Conservation (phyloP, 2,329 filamentous ascomycete genomes). For the Diaporthe vaccinii region DNA sequence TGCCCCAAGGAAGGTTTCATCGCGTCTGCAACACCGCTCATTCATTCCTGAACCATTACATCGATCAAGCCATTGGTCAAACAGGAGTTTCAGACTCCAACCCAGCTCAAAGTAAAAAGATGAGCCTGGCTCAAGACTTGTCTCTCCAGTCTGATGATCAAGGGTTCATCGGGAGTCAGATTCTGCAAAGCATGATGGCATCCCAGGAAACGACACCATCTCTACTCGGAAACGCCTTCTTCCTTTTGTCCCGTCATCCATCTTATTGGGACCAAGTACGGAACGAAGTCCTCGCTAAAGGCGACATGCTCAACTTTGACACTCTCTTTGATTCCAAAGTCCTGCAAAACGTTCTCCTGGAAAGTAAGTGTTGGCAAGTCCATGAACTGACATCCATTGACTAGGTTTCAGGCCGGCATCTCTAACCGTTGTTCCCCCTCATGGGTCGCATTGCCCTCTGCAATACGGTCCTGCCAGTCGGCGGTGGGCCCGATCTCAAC, state of each 20-base stretch:
- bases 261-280: background rate
- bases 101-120: background rate
- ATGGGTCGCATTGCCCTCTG: background rate
- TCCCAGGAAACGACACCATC: slow-evolving; percentile 10
- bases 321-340: background rate
- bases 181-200: background rate
- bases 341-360: background rate
- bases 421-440: background rate
- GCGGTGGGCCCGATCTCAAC: background rate
- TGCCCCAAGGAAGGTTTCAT: background rate
- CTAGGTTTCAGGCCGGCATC: background rate
- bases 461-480: background rate
- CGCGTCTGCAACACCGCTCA: background rate
- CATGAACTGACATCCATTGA: background rate
- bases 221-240: background rate
- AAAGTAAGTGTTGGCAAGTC: background rate
- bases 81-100: background rate
- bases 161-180: background rate
- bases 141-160: background rate
- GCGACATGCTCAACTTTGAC: background rate
- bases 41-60: background rate
- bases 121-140: background rate
- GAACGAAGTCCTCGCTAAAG: background rate
- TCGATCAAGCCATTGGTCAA: background rate
- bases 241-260: slow-evolving; percentile 1